A percentile compares a stretch with the other conserved stretches of the same genome.
Evolutionary conservation across 1,139 yeast genomes (phyloP).

Genomic region (Kodamaea derodonti): DNA sequence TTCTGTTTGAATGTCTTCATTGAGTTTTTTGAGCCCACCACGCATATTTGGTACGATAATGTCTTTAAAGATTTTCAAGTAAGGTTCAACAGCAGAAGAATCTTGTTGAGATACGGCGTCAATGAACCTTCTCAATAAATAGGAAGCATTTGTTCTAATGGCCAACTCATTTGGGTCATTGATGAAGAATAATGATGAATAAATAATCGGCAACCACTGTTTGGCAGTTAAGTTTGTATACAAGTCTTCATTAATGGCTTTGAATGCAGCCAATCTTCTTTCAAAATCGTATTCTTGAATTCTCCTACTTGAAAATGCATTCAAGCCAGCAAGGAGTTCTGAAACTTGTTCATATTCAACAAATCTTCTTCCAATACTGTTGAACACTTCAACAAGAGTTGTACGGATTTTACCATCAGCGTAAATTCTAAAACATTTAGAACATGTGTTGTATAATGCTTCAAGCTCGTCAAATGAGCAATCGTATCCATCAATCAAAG

Average conservation of each 20-base stretch:
- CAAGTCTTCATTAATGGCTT: conserved; percentile 54
- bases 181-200: conserved; percentile 65
- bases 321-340: conserved; percentile 55
- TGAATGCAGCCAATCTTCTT: conserved; percentile 65
- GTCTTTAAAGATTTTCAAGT: conserved; percentile 47
- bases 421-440: conserved; percentile 58
- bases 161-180: conserved; percentile 80
- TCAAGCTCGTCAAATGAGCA: conserved; percentile 52
- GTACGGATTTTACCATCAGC: conserved; percentile 59
- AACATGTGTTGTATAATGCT: conserved; percentile 51
- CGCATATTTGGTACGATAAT: conserved; percentile 64
- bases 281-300: conserved; percentile 80
- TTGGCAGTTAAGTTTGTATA: conserved; percentile 41
- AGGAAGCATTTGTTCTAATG: conserved; percentile 74
- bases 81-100: conserved; percentile 29
- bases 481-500: conserved; percentile 50
- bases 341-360: conserved; percentile 44
- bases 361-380: conserved; percentile 54
- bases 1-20: conserved; percentile 67
- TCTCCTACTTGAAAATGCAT: conserved; percentile 60
- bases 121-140: conserved; percentile 59
- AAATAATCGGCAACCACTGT: conserved; percentile 81
- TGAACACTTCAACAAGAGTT: conserved; percentile 57
- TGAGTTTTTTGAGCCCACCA: conserved; percentile 59
- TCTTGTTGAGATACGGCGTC: conserved; percentile 48